phyloP scores from a whole-genome alignment of 2,329 filamentous ascomycete species.

The Tolypocladium nubicola region DNA sequence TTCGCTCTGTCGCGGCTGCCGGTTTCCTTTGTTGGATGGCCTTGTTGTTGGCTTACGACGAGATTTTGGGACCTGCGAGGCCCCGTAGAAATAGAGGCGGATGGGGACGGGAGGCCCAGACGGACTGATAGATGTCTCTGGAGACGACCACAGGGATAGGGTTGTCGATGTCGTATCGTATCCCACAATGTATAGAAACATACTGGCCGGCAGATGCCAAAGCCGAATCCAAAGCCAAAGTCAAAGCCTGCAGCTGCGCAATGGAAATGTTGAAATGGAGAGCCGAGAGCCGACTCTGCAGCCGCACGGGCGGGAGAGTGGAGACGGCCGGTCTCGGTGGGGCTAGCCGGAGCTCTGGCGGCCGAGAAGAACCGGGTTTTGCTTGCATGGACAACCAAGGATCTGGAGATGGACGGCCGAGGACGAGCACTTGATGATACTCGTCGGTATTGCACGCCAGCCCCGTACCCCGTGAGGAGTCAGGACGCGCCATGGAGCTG shows the following conservation, averaged over 20 bases:
- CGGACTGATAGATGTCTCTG: not conserved
- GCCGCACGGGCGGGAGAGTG: not conserved
- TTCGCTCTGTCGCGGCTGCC: not conserved
- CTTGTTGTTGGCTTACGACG: not conserved
- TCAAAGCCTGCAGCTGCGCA: not conserved
- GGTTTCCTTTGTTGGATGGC: not conserved
- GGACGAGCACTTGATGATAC: too few relatives aligned
- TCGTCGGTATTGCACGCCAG: not conserved
- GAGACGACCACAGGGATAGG: not conserved
- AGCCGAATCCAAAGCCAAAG: not conserved
- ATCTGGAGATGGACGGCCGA: not conserved
- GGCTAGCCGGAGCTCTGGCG: not conserved
- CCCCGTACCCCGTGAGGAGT: not conserved
- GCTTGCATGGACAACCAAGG: not conserved
- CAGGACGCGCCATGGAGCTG: not conserved
- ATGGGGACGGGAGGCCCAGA: not conserved
- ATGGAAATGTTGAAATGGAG: not conserved
- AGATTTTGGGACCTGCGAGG: not conserved
- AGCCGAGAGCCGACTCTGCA: not conserved
- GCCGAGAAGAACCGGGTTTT: not conserved
- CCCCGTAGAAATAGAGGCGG: not conserved
- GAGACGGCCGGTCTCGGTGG: not conserved
- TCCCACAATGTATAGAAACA: conserved; percentile 5
- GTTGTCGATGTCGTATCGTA: not conserved
- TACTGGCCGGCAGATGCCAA: not conserved